Evolutionary conservation across 352 stramenopile genomes (phyloP).

Genomic region (Peronospora farinosa): DNA sequence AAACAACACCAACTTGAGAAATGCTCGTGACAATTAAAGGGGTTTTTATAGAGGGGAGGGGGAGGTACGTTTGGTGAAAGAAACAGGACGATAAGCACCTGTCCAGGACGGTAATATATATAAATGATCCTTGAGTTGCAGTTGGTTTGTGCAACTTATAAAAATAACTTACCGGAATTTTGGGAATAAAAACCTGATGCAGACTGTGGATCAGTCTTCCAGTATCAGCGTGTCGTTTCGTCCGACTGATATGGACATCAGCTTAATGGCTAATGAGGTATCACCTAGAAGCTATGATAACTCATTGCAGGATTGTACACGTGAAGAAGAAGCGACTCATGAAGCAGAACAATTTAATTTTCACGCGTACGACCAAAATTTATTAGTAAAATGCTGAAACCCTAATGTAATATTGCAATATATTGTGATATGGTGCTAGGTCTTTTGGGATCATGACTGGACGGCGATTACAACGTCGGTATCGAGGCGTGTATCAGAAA

Average conservation of each 20-base stretch:
- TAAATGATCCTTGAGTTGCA: no score
- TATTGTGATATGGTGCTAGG: constrained; percentile 13
- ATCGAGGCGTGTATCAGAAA: constrained; percentile 52
- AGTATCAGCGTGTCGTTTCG: no score
- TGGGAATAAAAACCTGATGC: no score
- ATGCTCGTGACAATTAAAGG: neutral
- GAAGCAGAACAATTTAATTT: constrained; percentile 40
- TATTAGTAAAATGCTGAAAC: constrained; percentile 1
- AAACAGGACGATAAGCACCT: no score
- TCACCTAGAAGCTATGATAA: constrained; percentile 7
- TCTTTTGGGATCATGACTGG: constrained; percentile 55
- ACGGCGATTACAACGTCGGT: constrained; percentile 44
- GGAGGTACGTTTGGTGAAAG: no score
- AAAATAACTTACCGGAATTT: no score
- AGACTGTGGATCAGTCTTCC: no score
- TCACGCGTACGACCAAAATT: constrained; percentile 21
- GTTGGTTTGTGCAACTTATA: no score
- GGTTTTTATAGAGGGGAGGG: no score
- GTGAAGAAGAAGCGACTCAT: constrained; percentile 12
- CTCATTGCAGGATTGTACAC: constrained; percentile 6
- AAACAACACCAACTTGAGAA: constrained; percentile 1
- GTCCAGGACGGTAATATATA: no score
- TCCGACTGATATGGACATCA: constrained; percentile 23
- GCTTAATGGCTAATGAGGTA: constrained; percentile 32
- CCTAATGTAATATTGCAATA: constrained; percentile 3